Base-by-base conservation (phyloP, 257 asterid genomes). In the Linaria vulgaris region DNA sequence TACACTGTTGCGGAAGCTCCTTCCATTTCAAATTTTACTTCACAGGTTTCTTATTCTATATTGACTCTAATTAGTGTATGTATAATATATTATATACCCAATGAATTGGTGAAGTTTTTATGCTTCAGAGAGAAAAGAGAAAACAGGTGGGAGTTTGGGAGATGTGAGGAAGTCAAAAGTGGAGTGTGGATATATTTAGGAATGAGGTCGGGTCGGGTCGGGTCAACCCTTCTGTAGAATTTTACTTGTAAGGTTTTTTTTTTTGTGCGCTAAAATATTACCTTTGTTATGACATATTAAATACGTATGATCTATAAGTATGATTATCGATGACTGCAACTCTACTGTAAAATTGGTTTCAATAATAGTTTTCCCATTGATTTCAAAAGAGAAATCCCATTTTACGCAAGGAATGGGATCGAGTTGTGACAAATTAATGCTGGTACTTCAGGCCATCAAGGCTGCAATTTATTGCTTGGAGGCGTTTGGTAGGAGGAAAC, bases 11-110 rank as follows among this genome's bases (percentile, higher is more conserved):
- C 61, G 0, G 87, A 56, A 56, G 69, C 39, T 0, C 78, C 83
- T 62, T 79, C 85, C 85, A 81, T 78, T 22, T n/a, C n/a, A n/a
- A n/a, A n/a, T n/a, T 54, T 4, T 15, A 9, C 6, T 27, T 6
- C 34, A 2, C n/a, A 1, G 5, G 7, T 22, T 3, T 19, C 7
- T 45, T 3, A 11, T n/a, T 12, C 24, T 8, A 10, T 17, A 1
- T 38, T 17, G 11, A 24, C 3, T 59, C 47, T 0, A 3, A 37
- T 54, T 5, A 25, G 12, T 13, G n/a, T 11, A n/a, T 12, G 3
- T 67, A 25, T 62, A 49, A 51, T 39, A 11, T 8, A 43, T 6
- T 1, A 17, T 27, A 44, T 15, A 69, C 61, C 16, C 59, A 22
- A n/a, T n/a, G n/a, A n/a, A n/a, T n/a, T n/a, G n/a, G n/a, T 49